Evolutionary conservation across 78 protist genomes (phyloP).

Genomic region (Tieghemostelium lacteum): DNA sequence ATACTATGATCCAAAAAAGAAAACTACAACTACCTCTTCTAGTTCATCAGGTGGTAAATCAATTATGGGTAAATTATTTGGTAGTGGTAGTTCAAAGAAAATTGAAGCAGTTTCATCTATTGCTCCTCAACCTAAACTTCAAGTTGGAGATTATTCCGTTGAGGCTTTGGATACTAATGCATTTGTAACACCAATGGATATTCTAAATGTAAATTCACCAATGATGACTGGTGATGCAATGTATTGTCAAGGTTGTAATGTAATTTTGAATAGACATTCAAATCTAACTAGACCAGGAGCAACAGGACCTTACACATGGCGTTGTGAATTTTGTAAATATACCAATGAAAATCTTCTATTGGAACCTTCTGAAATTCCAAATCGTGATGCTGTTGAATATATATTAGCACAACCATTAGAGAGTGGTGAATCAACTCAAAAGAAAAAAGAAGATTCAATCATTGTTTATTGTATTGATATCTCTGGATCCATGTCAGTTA

Average conservation of each 20-base stretch:
- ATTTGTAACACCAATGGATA: slow-evolving; percentile 27
- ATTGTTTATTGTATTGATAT: slow-evolving; percentile 82
- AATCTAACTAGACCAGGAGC: no score
- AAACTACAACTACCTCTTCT: slow-evolving; percentile 12
- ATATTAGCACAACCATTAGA: slow-evolving; percentile 44
- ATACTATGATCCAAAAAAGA: background rate
- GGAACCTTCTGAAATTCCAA: slow-evolving; percentile 71
- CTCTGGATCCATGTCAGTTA: slow-evolving; percentile 87
- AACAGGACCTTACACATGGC: no score
- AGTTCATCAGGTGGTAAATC: background rate
- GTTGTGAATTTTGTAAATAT: slow-evolving; percentile 55
- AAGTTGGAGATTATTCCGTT: slow-evolving; percentile 19
- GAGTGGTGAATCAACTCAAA: background rate
- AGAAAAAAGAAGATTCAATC: slow-evolving; percentile 24
- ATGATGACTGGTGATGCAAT: slow-evolving; percentile 79
- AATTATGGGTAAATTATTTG: slow-evolving; percentile 30
- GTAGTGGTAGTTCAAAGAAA: background rate
- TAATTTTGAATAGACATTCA: slow-evolving; percentile 38
- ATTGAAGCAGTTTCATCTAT: no score
- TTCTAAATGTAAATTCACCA: slow-evolving; percentile 1
- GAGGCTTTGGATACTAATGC: slow-evolving; percentile 50
- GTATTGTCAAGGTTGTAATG: slow-evolving; percentile 66
- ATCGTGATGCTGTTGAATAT: slow-evolving; percentile 63
- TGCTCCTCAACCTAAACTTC: background rate
- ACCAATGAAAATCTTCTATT: slow-evolving; percentile 29